Percentiles rank a stretch among this genome's conserved stretches.
These are phyloP conservation scores for Aspergillus arachidicola DNA, from an alignment of 2,329 filamentous ascomycete species.

Conservation along the genomic window DNA sequence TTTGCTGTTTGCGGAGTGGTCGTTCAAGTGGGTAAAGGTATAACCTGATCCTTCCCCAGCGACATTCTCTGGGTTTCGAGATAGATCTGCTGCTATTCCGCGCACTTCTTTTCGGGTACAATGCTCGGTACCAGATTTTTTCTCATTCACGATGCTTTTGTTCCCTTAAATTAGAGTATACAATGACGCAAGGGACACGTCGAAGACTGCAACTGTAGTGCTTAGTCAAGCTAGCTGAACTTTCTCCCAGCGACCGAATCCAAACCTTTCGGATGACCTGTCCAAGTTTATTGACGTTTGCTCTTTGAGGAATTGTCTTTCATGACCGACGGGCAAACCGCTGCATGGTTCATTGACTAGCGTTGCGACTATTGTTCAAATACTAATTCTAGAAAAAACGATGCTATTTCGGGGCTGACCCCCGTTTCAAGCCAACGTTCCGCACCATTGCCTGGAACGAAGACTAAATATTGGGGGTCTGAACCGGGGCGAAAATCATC, in stretches of 20 bases:
- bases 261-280: neutral
- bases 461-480: neutral
- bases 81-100: neutral
- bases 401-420: neutral
- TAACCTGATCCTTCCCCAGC: neutral
- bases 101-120: neutral
- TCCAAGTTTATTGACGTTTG: neutral
- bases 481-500: neutral
- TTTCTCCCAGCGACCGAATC: neutral
- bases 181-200: neutral
- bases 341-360: neutral
- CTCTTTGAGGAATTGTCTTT: neutral
- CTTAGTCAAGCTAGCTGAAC: neutral
- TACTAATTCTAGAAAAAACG: neutral
- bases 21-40: neutral
- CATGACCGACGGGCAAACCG: neutral
- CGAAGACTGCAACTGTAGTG: neutral
- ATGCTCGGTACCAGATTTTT: neutral
- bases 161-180: neutral
- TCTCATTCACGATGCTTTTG: neutral
- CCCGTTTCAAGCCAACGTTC: conserved; percentile 1
- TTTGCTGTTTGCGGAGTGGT: conserved; percentile 7
- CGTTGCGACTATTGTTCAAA: neutral
- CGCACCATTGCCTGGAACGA: neutral
- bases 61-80: neutral